Evolutionary conservation across 2,329 filamentous ascomycete genomes (phyloP).

Genomic region (Fusarium sp.): DNA sequence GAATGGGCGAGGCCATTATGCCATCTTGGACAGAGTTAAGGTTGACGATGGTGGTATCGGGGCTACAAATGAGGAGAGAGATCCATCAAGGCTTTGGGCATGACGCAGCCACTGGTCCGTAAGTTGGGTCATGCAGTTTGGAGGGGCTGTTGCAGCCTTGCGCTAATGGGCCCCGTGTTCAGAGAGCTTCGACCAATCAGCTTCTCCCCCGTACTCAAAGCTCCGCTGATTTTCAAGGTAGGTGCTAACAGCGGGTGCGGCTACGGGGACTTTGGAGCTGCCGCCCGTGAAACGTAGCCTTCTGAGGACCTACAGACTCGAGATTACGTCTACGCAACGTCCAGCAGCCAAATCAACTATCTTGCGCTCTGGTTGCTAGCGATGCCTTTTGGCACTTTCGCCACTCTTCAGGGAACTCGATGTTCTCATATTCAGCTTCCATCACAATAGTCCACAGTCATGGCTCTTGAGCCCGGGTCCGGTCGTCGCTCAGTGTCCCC

Average conservation of each 20-base stretch:
- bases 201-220: neutral
- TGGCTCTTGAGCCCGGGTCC: conserved; percentile 69
- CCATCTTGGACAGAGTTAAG: conserved; percentile 43
- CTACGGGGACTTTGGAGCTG: conserved; percentile 17
- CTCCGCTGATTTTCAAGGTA: conserved; percentile 21
- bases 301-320: conserved; percentile 30
- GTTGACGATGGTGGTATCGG: conserved; percentile 15
- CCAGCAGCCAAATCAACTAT: conserved; percentile 9
- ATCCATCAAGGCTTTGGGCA: conserved; percentile 6
- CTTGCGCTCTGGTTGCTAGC: conserved; percentile 16
- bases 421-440: conserved; percentile 34
- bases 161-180: conserved; percentile 32
- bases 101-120: conserved; percentile 19
- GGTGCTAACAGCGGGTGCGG: conserved; percentile 18
- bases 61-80: conserved; percentile 24
- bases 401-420: conserved; percentile 27
- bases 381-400: conserved; percentile 30
- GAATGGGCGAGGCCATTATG: conserved; percentile 40
- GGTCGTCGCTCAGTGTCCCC: conserved; percentile 72
- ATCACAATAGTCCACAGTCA: conserved; percentile 50
- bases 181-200: conserved; percentile 38
- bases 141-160: conserved; percentile 43
- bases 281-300: conserved; percentile 43
- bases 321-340: conserved; percentile 28
- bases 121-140: conserved; percentile 15